Evolutionary conservation across 2,329 filamentous ascomycete genomes (phyloP), one percentile per base, ranked within the genome.

Genomic region (Aspergillus phoenicis): DNA sequence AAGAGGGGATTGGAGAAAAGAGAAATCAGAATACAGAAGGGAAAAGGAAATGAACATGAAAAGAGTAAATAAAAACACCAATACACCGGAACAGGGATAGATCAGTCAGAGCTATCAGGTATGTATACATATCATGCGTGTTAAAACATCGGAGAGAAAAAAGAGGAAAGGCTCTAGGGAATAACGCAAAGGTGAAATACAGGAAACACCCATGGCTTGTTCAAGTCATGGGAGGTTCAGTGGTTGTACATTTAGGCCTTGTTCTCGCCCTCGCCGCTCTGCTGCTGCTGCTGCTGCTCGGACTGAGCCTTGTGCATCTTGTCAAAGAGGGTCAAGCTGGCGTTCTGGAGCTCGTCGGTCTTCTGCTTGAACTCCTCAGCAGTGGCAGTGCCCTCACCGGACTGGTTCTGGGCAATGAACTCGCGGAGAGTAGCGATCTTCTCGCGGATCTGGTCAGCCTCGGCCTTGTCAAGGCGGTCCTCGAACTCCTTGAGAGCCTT

Each of bases 221-320:
- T 49, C 11, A 41, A 28, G 48, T 61, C 63, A 55, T 57, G 60
- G 66, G 58, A 59, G 59, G 55, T 65, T 62, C 63, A 62, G 62
- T 66, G 49, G 57, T 66, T 61, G 49, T 65, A 62, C 64, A 68
- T 78, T 81, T 80, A 85, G 68, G 77, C 80, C 87, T 93, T 93
- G 85, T 91, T 91, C 83, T 93, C 87, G 59, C 80, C 79, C 72
- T 76, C 74, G 68, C 69, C 69, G 61, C 59, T 69, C 69, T 73
- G 58, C 75, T 80, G 71, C 73, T 85, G 80, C 75, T 86, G 80
- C 74, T 83, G 78, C 70, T 83, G 84, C 83, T 93, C 90, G 70
- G 82, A 79, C 72, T 91, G 89, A 70, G 94, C 92, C 86, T 96
- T 96, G 91, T 99, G 94, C 91, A 99, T 97, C 90, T 98, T 97